Evolutionary conservation across 495 filamentous ascomycete genomes (phyloP), one percentile per base, ranked within the genome.

Genomic region (Penicillium canariense): DNA sequence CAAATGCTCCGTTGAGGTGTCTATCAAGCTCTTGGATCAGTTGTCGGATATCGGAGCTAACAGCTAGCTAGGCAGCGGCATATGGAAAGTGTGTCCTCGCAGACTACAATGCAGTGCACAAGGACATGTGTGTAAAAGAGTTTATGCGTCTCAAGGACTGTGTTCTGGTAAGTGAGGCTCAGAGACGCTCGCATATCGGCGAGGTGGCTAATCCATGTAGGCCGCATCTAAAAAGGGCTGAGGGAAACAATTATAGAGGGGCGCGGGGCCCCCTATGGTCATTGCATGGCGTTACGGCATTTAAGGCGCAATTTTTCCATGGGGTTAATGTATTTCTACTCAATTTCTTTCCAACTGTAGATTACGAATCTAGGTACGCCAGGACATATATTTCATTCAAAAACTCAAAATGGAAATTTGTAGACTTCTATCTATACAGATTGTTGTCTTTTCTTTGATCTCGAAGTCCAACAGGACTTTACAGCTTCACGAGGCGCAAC

Each of bases 81-180:
- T 99, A 97, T 63, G 94, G 94, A 47, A 91, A 91, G 78, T 99
- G 94, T 68, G 83, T 99, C 52, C 78, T 94, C 30, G 83, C 83
- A 8, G 93, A 99, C 67, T 97, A 95, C 71, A 92, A 91, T 64
- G 84, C 89, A 20, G 84, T 97, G 4, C 81, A 92, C 58, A 96
- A 96, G 60, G 90, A 97, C 68, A 91, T 93, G 77, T 99, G 94
- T 64, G 77, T 79, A 2, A 84, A 82, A 45, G 90, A 97, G 65
- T 97, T 99, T 55, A 71, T 96, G 69, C 83, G 72, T 58, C 68
- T 97, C 45, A 96, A 96, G 70, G 79, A 97, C 55, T 99, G 94
- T 69, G 92, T 88, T 62, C 56, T 94, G 61, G 92, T 97, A 79
- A 68, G 84, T 28, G 28, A n/a, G 22, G 28, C 12, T 11, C 14